Conservation (phyloP, 2,329 filamentous ascomycete species). For the Cladosporium colombiae region DNA sequence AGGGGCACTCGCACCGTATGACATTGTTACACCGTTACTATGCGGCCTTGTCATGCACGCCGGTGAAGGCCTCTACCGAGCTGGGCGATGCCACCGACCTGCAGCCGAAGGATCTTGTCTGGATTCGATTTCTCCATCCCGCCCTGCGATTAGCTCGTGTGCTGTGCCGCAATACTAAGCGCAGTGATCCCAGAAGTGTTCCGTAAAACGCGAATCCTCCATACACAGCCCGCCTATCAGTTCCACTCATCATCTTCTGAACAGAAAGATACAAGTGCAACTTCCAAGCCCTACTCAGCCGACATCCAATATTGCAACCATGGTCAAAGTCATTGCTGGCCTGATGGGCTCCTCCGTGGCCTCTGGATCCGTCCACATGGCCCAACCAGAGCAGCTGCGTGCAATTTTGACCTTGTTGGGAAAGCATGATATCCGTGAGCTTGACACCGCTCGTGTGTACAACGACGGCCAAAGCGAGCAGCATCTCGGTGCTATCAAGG, state of each 20-base stretch:
- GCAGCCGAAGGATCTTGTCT: no score
- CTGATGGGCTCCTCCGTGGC: slow-evolving; percentile 33
- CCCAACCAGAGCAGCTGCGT: slow-evolving; percentile 25
- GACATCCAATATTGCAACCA: slow-evolving; percentile 13
- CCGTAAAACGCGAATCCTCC: no score
- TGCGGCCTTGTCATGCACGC: no score
- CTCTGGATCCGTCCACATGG: slow-evolving; percentile 27
- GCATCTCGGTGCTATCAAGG: slow-evolving; percentile 42
- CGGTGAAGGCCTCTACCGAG: no score
- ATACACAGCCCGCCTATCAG: neutral
- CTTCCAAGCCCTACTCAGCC: neutral
- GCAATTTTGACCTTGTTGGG: slow-evolving; percentile 37
- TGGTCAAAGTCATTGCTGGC: slow-evolving; percentile 34
- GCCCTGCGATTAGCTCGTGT: no score
- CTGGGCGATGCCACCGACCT: no score
- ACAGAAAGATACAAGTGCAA: neutral
- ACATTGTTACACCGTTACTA: no score
- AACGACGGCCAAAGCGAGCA: slow-evolving; percentile 42
- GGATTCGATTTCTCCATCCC: no score
- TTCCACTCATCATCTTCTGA: neutral
- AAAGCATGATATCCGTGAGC: slow-evolving; percentile 35
- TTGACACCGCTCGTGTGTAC: slow-evolving; percentile 45
- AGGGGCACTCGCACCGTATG: no score
- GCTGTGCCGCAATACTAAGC: no score
- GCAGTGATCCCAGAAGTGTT: no score